Percentiles rank a stretch among this genome's conserved stretches.
These are phyloP conservation scores for Symbiodinium pilosum DNA, from an alignment of 73 alveolate species.

Conservation along the genomic window DNA sequence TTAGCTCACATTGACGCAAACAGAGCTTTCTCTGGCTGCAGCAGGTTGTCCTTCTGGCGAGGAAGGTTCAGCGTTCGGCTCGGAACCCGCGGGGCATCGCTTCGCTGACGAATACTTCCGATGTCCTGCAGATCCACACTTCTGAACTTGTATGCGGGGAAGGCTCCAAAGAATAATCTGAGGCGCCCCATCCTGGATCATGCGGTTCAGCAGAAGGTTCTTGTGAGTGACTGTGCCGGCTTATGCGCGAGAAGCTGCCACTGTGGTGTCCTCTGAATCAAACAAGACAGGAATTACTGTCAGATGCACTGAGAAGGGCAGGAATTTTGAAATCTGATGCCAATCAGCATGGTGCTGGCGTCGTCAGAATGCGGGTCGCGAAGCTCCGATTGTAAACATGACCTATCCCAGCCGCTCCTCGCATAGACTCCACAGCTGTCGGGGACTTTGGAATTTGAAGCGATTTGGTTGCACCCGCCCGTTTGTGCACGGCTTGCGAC, in stretches of 20 bases:
- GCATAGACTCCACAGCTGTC: neutral
- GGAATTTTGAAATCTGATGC: no score
- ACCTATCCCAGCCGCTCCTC: neutral
- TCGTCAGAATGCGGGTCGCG: no score
- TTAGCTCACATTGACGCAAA: no score
- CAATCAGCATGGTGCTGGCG: neutral
- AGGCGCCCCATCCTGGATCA: neutral
- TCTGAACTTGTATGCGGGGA: neutral
- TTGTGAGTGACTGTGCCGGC: no score
- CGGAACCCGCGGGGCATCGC: neutral
- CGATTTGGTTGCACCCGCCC: neutral
- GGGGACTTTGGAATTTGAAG: conserved; percentile 12
- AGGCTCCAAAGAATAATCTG: no score
- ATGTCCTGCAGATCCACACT: neutral
- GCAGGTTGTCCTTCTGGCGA: conserved; percentile 8
- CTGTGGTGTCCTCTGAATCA: neutral
- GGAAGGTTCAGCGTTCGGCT: neutral
- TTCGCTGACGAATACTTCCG: neutral
- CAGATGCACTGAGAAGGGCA: no score
- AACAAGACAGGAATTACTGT: no score
- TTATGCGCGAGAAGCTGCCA: neutral
- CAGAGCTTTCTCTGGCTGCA: no score
- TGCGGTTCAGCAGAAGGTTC: neutral
- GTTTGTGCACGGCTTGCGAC: neutral
- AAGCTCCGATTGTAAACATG: no score